Base-by-base conservation (phyloP, 1,139 yeast species). In the Pichia sp. region DNA sequence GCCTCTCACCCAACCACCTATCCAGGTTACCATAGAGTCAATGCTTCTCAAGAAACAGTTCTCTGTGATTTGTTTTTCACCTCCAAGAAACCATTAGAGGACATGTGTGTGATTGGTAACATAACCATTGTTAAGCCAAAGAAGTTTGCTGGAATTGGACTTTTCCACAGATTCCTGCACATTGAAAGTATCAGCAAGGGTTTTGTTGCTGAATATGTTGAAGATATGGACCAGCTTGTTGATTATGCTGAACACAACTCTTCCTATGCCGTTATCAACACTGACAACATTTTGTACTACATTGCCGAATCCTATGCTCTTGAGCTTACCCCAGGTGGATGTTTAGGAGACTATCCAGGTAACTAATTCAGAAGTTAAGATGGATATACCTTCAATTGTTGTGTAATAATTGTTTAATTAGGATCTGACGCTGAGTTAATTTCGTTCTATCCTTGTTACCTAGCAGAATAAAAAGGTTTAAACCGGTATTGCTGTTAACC, bases 61-160 rank as follows among this genome's bases (percentile, higher is more conserved):
- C 63, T 70, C 51, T 70, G 72, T 59, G 71, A 68, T 49, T 54
- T 65, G 43, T 66, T 67, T 47, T 68, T 64, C 56, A 58, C 60
- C 31, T 54, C 67, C 4, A 67, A 64, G 57, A 59, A 55, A 49
- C 64, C 64, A 42, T 51, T 68, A 38, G 55, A 61, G 5, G 62
- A 62, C 38, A 57, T 68, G 46, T 69, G 72, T 55, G 59, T 64
- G 10, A 62, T 61, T 47, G 71, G 70, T 44, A 61, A 61, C 50
- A 57, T 62, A 29, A 55, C 52, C 5, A 57, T 54, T 23, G 57
- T 61, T 23, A 60, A 56, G 6, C 62, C 69, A 42, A 50, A 57
- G 19, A 62, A 57, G 34, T 68, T 67, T 61, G 63, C 65, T 19
- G 67, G 69, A 41, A 59, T 65, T 51, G 72, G 68, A 55, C 47